Base-by-base conservation (phyloP, 345 rosid species). In the Murraya paniculata region DNA sequence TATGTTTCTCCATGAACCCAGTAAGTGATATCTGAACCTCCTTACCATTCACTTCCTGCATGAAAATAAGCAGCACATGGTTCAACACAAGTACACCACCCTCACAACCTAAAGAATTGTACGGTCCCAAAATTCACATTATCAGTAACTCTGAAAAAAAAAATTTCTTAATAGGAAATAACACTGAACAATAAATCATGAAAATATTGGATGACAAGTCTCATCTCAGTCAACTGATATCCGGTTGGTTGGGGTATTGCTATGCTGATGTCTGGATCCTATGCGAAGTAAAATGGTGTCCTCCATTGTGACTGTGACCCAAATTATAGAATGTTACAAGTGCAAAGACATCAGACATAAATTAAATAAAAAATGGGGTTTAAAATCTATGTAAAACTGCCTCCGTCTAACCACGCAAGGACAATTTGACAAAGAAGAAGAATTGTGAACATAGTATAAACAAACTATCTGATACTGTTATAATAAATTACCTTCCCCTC, bases 1-100 rank as follows among this genome's bases (percentile, higher is more conserved):
- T 97, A 84, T 93, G 91, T 78, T 97, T 97, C 86, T 97, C 99
- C 99, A 97, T 97, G 84, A 97, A 97, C 72, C 99, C 98, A 58
- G 98, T 97, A 25, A 97, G 89, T 3, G 87, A 79, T 81, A 94
- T 91, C 72, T 96, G 99, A 73, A 94, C 81, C 87, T 92, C 91
- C 90, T 94, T 96, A 60, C 98, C 99, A 76, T 93, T 94, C 80
- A 90, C 96, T 66, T 84, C 91, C 97, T 95, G 88, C 82, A 81
- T 58, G 27, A 69, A 25, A 71, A 59, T 55, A 55, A 30, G 75
- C 41, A 31, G 1, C 22, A 53, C 21, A 19, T 7, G 64, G 67
- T 14, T 53, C 50, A 62, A 50, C 2, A 68, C 28, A 78, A 69
- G 36, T 21, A 53, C 67, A 64, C 68, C 11, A 64, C 64, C 11